Evolutionary conservation across 441 rosid species (phyloP).

Genomic region (Bocquillonia castaneifolia): DNA sequence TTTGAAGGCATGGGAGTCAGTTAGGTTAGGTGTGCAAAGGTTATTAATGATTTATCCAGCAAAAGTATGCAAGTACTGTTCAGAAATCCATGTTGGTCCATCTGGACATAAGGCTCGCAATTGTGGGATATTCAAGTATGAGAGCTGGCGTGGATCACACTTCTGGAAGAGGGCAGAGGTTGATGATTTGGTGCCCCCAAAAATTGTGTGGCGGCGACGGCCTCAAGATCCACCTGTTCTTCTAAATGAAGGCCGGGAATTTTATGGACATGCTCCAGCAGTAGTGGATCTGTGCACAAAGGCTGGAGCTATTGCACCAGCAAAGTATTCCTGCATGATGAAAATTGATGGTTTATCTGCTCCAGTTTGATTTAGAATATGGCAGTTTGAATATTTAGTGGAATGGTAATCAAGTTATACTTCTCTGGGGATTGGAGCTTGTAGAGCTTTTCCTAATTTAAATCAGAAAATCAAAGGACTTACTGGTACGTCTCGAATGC

Average conservation of each 20-base stretch:
- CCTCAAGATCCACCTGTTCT: slow-evolving; percentile 76
- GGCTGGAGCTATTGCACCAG: slow-evolving; percentile 64
- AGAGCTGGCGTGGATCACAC: slow-evolving; percentile 69
- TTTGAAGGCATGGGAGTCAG: slow-evolving; percentile 63
- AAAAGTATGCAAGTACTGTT: slow-evolving; percentile 69
- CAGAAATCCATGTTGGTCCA: slow-evolving; percentile 72
- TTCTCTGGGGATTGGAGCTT: background rate
- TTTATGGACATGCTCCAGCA: slow-evolving; percentile 84
- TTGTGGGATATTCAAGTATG: slow-evolving; percentile 71
- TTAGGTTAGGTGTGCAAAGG: slow-evolving; percentile 57
- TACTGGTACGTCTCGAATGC: slow-evolving; percentile 1
- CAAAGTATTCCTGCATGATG: slow-evolving; percentile 58
- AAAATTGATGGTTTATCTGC: slow-evolving; percentile 57
- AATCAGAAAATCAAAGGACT: background rate
- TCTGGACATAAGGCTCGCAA: slow-evolving; percentile 75
- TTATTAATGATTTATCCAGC: slow-evolving; percentile 57
- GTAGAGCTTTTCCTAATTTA: background rate
- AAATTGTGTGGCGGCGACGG: slow-evolving; percentile 65
- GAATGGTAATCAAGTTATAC: background rate
- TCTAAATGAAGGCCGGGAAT: slow-evolving; percentile 50
- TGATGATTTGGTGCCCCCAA: slow-evolving; percentile 70
- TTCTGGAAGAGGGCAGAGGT: slow-evolving; percentile 72
- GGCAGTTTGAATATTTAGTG: background rate
- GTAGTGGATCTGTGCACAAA: slow-evolving; percentile 64
- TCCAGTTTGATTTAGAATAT: slow-evolving; percentile 15